phyloP scores from a whole-genome alignment of 768 basidiomycete species.

The Pulveroboletus sp. region DNA sequence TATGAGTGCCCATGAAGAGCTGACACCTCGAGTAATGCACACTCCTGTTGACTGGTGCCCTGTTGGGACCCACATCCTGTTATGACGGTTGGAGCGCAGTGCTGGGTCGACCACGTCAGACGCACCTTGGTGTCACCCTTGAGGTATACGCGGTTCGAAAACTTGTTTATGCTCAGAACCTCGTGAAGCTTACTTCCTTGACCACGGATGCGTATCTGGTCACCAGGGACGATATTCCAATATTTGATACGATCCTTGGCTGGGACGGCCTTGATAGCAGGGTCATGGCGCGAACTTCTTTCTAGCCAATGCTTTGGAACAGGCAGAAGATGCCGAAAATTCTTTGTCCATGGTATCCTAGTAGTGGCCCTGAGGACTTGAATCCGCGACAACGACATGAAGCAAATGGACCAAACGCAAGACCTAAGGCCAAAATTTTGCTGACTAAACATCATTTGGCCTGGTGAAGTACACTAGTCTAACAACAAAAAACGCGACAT shows the following conservation, averaged over 20 bases:
- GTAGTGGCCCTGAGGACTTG: constrained; percentile 50
- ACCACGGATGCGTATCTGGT: constrained; percentile 69
- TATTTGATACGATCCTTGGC: constrained; percentile 72
- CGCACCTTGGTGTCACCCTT: constrained; percentile 37
- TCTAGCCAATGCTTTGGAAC: constrained; percentile 56
- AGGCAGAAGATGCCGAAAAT: constrained; percentile 63
- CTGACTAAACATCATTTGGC: constrained; percentile 20
- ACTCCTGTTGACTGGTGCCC: constrained; percentile 27
- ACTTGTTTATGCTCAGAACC: constrained; percentile 70
- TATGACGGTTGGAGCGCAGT: constrained; percentile 1
- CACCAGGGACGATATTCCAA: constrained; percentile 88
- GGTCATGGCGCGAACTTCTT: constrained; percentile 42
- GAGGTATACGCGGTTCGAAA: constrained; percentile 67
- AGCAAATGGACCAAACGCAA: neutral
- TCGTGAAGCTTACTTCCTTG: constrained; percentile 63
- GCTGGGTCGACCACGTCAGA: neutral
- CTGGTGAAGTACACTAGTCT: neutral
- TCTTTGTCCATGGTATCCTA: constrained; percentile 53
- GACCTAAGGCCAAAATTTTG: neutral
- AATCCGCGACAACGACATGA: constrained; percentile 31
- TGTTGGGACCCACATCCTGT: constrained; percentile 22
- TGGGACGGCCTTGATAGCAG: constrained; percentile 49
- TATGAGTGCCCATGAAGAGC: constrained; percentile 64
- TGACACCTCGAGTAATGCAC: constrained; percentile 82
- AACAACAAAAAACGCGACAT: neutral